Conservation (phyloP, 2,329 filamentous ascomycete species). For the Aspergillus clavatus region DNA sequence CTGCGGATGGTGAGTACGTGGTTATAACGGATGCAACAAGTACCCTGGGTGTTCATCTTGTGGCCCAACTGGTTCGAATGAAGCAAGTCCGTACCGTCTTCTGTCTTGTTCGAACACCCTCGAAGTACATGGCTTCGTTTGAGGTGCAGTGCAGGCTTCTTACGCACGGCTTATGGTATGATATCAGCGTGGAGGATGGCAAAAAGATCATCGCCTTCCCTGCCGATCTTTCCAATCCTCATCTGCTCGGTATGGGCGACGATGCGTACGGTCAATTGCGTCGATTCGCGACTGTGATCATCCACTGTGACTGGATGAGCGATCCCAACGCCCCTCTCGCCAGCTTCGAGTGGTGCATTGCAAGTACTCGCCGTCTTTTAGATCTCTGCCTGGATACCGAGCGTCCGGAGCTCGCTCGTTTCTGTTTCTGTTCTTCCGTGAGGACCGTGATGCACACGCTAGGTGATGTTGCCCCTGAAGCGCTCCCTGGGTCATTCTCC, state of each 20-base stretch:
- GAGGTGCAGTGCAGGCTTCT: too few species aligned
- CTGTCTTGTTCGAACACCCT: conserved; percentile 55
- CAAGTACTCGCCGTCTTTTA: conserved; percentile 43
- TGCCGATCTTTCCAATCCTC: conserved; percentile 43
- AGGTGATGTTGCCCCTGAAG: conserved; percentile 29
- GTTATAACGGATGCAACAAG: conserved; percentile 62
- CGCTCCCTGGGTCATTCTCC: conserved; percentile 24
- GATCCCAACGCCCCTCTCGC: conserved; percentile 56
- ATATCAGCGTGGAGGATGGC: conserved; percentile 10
- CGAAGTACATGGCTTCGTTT: too few species aligned
- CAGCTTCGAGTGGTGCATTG: conserved; percentile 53
- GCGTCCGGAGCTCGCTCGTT: conserved; percentile 29
- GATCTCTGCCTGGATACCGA: conserved; percentile 32
- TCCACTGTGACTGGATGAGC: conserved; percentile 63
- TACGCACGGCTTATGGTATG: conserved; percentile 6
- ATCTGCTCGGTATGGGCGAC: conserved; percentile 45
- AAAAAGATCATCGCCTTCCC: conserved; percentile 46
- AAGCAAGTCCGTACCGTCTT: conserved; percentile 36
- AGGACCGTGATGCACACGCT: conserved; percentile 17
- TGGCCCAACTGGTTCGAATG: conserved; percentile 44
- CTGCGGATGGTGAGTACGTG: conserved; percentile 10
- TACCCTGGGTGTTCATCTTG: conserved; percentile 58
- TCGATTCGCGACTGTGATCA: conserved; percentile 47
- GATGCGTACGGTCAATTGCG: conserved; percentile 40
- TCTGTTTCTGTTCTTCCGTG: conserved; percentile 30